phyloP scores from a whole-genome alignment of 352 stramenopile genomes.

The Phytopythium mirpurense region DNA sequence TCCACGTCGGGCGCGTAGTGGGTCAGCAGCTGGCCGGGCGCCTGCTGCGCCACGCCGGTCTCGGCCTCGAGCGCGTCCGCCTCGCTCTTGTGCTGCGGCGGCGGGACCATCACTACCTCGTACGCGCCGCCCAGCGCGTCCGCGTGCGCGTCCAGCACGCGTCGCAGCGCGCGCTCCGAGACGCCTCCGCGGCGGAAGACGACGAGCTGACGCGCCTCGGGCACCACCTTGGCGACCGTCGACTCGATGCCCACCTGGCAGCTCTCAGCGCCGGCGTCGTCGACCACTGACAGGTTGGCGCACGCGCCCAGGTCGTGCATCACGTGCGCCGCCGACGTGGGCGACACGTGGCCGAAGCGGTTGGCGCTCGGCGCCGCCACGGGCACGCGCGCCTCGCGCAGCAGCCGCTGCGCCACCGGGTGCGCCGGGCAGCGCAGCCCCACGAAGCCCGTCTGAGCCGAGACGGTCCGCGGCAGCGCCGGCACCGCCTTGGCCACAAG shows the following conservation, averaged over 20 bases:
- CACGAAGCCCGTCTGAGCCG: conserved; percentile 96
- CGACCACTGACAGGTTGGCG: conserved; percentile 84
- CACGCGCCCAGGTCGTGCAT: conserved; percentile 94
- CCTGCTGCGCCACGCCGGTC: conserved; percentile 79
- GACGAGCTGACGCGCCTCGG: conserved; percentile 68
- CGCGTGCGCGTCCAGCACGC: conserved; percentile 47
- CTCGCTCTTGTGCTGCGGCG: conserved; percentile 1
- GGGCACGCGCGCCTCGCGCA: conserved; percentile 88
- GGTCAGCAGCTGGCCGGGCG: conserved; percentile 95
- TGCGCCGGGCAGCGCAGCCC: conserved; percentile 95
- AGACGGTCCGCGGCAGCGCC: conserved; percentile 76
- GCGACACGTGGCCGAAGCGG: conserved; percentile 98
- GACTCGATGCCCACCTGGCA: conserved; percentile 93
- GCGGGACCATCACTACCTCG: conserved; percentile 59
- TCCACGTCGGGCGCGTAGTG: conserved; percentile 97
- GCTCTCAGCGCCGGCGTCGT: conserved; percentile 41
- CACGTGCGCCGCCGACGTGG: conserved; percentile 95
- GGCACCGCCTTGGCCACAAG: conserved; percentile 92
- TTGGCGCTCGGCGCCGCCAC: conserved; percentile 98
- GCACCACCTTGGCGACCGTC: conserved; percentile 90
- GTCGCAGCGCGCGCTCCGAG: conserved; percentile 57
- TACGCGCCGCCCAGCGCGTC: conserved; percentile 36
- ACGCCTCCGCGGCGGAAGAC: conserved; percentile 87
- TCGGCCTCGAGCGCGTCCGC: conserved; percentile 25
- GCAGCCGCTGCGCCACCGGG: conserved; percentile 86